phyloP scores from a whole-genome alignment of 306 rosid species.

The Medicago ruthenica region DNA sequence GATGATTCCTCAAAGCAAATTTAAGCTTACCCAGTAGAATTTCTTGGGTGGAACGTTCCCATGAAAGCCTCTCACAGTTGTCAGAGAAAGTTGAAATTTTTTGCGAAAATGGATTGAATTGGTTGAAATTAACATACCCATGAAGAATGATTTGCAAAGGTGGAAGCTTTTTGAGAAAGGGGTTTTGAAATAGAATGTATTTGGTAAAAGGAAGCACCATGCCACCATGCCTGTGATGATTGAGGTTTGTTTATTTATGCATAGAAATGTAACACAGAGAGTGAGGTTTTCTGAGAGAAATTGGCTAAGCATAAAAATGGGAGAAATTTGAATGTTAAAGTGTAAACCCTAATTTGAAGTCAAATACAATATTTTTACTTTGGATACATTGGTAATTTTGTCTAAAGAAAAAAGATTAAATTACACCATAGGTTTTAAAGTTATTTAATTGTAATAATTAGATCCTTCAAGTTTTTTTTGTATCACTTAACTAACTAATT shows the following conservation, averaged over 20 bases:
- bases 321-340: background rate
- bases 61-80: conserved; percentile 54
- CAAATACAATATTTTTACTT: too few species aligned
- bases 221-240: conserved; percentile 39
- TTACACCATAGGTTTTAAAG: too few species aligned
- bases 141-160: conserved; percentile 38
- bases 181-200: conserved; percentile 31
- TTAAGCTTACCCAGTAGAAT: conserved; percentile 62
- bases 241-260: conserved; percentile 34
- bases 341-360: conserved; percentile 17
- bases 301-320: background rate
- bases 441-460: too few species aligned
- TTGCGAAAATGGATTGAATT: conserved; percentile 35
- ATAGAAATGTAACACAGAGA: conserved; percentile 7
- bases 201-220: conserved; percentile 45
- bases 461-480: too few species aligned
- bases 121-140: conserved; percentile 29
- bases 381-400: too few species aligned
- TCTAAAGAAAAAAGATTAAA: too few species aligned
- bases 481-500: too few species aligned
- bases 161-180: conserved; percentile 40
- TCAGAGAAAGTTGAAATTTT: conserved; percentile 41
- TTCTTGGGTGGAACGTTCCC: conserved; percentile 77
- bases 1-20: conserved; percentile 58
- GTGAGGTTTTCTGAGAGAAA: background rate